phyloP scores from a whole-genome alignment of 306 rosid genomes.

The Prunus dulcis region DNA sequence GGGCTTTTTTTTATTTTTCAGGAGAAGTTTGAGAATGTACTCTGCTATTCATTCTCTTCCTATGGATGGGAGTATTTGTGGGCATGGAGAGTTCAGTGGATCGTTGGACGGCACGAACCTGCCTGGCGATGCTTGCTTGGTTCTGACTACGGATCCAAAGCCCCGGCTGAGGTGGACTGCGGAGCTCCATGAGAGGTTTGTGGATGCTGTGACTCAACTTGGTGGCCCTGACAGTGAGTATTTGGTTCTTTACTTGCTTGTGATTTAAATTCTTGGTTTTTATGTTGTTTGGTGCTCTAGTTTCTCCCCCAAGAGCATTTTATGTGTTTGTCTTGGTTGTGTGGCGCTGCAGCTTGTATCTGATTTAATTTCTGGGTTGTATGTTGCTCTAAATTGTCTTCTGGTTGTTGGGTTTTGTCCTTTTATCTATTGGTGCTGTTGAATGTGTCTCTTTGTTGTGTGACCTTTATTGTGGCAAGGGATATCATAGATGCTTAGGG shows the following conservation, averaged over 20 bases:
- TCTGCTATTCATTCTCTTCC: slow-evolving; percentile 50
- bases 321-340: neutral
- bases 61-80: slow-evolving; percentile 39
- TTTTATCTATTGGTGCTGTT: neutral
- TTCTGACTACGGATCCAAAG: slow-evolving; percentile 58
- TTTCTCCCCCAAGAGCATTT: neutral
- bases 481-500: neutral
- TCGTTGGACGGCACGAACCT: slow-evolving; percentile 52
- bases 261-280: neutral
- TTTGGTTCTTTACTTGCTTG: neutral
- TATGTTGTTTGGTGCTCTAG: neutral
- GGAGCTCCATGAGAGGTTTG: slow-evolving; percentile 64
- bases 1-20: slow-evolving; percentile 13
- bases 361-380: neutral
- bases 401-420: slow-evolving; percentile 1
- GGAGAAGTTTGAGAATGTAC: slow-evolving; percentile 39
- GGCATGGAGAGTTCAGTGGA: slow-evolving; percentile 46
- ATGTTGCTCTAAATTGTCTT: neutral
- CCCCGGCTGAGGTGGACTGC: slow-evolving; percentile 63
- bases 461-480: neutral
- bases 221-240: slow-evolving; percentile 66
- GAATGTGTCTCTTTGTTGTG: neutral
- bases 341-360: neutral
- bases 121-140: slow-evolving; percentile 58
- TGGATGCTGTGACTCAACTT: slow-evolving; percentile 63